phyloP scores from a whole-genome alignment of 169 alveolate genomes.

The Plasmodium ovale region DNA sequence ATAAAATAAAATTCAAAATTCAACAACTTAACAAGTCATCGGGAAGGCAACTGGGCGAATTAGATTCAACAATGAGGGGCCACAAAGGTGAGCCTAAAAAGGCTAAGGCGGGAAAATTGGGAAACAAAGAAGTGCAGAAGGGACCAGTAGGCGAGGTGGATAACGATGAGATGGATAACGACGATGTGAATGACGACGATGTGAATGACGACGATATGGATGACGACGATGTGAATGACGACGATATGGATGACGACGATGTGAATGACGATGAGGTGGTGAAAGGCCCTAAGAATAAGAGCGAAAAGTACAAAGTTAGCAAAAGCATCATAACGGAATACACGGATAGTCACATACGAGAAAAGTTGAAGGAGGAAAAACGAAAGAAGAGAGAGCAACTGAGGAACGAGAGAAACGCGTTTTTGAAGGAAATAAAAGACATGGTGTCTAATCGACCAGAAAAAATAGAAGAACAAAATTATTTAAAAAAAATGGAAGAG shows the following conservation, averaged over 20 bases:
- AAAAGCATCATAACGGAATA: constrained; percentile 75
- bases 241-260: background rate
- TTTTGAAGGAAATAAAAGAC: constrained; percentile 61
- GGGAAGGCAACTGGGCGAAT: constrained; percentile 1
- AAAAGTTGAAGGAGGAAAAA: constrained; percentile 69
- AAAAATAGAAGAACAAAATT: constrained; percentile 80
- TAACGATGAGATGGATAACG: background rate
- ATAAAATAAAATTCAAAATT: constrained; percentile 70
- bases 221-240: constrained; percentile 56
- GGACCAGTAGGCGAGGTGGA: background rate
- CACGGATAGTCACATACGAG: constrained; percentile 77
- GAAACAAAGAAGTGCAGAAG: background rate
- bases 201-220: constrained; percentile 48
- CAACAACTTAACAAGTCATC: constrained; percentile 60
- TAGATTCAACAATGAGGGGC: background rate
- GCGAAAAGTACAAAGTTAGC: constrained; percentile 67
- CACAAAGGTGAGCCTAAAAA: background rate
- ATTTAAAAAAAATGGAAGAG: constrained; percentile 77
- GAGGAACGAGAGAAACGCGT: constrained; percentile 58
- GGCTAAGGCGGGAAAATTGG: background rate
- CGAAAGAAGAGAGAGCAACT: constrained; percentile 67
- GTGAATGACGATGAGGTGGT: constrained; percentile 25
- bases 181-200: background rate
- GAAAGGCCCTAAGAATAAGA: constrained; percentile 1
- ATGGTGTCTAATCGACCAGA: constrained; percentile 76